Base-by-base conservation (phyloP, 306 rosid genomes). In the Lablab purpureus region DNA sequence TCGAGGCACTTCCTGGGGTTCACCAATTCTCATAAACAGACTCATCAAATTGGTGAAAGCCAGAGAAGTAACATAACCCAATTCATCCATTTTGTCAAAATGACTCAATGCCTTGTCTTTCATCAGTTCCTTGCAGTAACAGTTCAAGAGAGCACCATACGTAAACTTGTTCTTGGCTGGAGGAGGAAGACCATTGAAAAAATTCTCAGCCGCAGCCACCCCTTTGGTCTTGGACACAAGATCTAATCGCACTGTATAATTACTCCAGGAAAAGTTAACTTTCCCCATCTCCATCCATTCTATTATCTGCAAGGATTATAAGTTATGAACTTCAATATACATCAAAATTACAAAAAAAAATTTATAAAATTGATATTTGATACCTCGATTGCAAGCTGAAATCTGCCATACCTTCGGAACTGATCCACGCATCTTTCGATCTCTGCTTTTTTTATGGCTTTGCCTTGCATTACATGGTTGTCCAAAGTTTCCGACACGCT, bases 271-370 rank as follows among this genome's bases (percentile, higher is more conserved):
- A 76, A 80, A 93, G 17, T 81, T 78, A 51, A 93, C 74, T 67
- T 85, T 82, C 84, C 87, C 83, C 84, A 76, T 80, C 83, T 83
- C 86, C 97, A 93, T 93, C 99, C 98, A 93, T 77, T 95, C 91
- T 90, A 93, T 75, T 77, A 95, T 85, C 97, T 93, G 88, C 88
- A 76, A 10, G 2, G 67, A 47, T 69, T 45, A 12, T 46, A 79
- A 36, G 45, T 28, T 5, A 17, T 22, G 34, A 2, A 71, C 0
- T 8, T n/a, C 28, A 65, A 65, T 50, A 34, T 34, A 62, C 3
- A 59, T 14, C 0, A n/a, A 59, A 23, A 14, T 56, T 27, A 6
- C 12, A 14, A 6, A 25, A 52, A 59, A 36, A 37, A 8, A 0
- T 37, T 0, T 32, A n/a, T n/a, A n/a, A 32, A 66, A 22, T 47